Evolutionary conservation across 441 rosid species (phyloP).

Genomic region (Croton setiger): DNA sequence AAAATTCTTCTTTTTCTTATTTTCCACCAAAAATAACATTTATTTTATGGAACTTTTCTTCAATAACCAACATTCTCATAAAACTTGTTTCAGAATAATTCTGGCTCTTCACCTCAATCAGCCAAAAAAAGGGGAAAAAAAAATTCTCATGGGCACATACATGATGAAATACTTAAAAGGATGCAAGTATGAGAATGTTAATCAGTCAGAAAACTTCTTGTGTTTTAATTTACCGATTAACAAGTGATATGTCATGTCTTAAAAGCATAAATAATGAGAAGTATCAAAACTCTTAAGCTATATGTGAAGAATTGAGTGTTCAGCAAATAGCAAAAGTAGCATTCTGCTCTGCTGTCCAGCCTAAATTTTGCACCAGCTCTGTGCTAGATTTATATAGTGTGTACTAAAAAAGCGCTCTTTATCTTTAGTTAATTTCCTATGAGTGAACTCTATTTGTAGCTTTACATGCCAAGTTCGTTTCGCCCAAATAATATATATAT

Average conservation of each 20-base stretch:
- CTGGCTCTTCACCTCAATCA: neutral
- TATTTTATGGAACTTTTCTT: neutral
- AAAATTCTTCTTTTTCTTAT: neutral
- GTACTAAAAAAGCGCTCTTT: neutral
- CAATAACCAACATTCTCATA: neutral
- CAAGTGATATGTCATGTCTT: neutral
- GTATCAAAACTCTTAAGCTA: neutral
- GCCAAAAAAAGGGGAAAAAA: neutral
- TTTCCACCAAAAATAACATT: neutral
- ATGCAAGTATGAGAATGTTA: too few relatives aligned
- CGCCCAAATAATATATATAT: too few relatives aligned
- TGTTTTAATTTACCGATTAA: neutral
- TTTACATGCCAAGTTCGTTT: neutral
- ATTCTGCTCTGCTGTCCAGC: neutral
- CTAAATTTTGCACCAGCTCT: neutral
- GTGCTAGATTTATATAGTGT: neutral
- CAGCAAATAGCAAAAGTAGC: neutral
- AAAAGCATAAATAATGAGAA: neutral
- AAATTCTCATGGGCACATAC: neutral
- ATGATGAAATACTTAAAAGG: too few relatives aligned
- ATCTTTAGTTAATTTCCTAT: neutral
- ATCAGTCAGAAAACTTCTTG: neutral
- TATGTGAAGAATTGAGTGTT: neutral
- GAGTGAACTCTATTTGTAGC: neutral
- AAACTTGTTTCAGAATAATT: neutral